Evolutionary conservation across 1,139 yeast species (phyloP).

Genomic region (Blastobotrys capitulatus): DNA sequence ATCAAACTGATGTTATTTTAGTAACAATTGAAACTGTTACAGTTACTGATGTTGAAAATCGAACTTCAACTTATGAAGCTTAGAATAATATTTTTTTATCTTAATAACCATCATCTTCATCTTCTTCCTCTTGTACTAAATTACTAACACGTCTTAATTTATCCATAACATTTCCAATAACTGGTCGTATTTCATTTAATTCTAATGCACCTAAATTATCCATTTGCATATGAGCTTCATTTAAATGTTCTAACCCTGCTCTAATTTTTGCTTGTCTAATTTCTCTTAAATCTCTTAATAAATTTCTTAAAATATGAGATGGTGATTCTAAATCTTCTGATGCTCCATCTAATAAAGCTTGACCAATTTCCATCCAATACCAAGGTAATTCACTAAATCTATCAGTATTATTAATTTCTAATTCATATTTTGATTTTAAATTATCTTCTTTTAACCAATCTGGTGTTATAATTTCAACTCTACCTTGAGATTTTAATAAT

Average conservation of each 20-base stretch:
- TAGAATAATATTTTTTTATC: constrained; percentile 10
- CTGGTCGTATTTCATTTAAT: constrained; percentile 82
- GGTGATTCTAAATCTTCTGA: constrained; percentile 71
- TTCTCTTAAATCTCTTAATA: constrained; percentile 80
- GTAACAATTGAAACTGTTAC: constrained; percentile 62
- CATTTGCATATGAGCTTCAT: constrained; percentile 77
- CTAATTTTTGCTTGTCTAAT: constrained; percentile 75
- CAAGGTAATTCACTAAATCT: constrained; percentile 68
- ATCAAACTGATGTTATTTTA: constrained; percentile 59
- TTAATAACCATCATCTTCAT: constrained; percentile 14
- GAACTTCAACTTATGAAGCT: constrained; percentile 34
- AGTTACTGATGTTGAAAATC: constrained; percentile 76
- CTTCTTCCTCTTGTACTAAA: constrained; percentile 29
- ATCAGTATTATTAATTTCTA: constrained; percentile 48
- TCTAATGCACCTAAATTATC: constrained; percentile 81
- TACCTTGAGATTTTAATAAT: constrained; percentile 72
- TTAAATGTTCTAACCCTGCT: constrained; percentile 69
- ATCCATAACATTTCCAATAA: constrained; percentile 74
- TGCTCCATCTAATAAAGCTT: constrained; percentile 60
- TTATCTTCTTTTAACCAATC: constrained; percentile 67
- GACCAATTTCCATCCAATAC: constrained; percentile 82
- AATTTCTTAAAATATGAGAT: constrained; percentile 55
- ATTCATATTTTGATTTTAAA: constrained; percentile 57
- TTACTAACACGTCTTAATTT: constrained; percentile 55
- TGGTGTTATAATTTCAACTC: constrained; percentile 84